Evolutionary conservation across 2,329 filamentous ascomycete genomes (phyloP), one percentile per base, ranked within the genome.

Genomic region (Pestalotiopsis sp.): DNA sequence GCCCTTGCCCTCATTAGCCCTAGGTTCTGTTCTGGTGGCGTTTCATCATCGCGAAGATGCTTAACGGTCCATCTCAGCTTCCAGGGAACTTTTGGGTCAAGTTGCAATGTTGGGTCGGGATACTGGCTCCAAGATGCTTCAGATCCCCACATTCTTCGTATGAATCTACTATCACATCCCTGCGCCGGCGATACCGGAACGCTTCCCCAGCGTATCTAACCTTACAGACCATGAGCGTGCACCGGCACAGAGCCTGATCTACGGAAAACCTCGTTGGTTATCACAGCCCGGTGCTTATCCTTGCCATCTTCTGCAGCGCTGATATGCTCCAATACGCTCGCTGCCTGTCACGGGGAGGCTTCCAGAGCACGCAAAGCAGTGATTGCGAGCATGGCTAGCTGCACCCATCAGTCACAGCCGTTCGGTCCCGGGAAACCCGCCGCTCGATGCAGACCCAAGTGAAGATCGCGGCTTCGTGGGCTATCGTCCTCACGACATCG

Each of bases 101-200:
- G 20, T n/a, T 52, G n/a, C 45, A 52, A 52, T 20, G 31, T 36
- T 36, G 17, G 45, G 45, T 52, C 11, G 45, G n/a, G 45, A 52
- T 52, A n/a, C 14, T n/a, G 45, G 45, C n/a, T 52, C 45, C 45
- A 52, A 52, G 20, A 52, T n/a, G 45, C 45, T 20, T 52, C 45
- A 52, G 31, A 52, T 52, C 45, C 45, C 45, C 45, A 52, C 45
- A 52, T 9, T 52, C 45, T 52, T 52, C n/a, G 45, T 52, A 52
- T 52, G 45, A 52, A 52, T 52, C 45, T 52, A 52, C 45, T 63
- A 38, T 63, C 41, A 52, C n/a, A 66, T 45, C 65, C 65, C 40
- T 41, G 65, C 40, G 36, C 52, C 56, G 65, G 65, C 65, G 31
- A 45, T 66, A 66, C 65, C 65, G 65, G 65, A 66, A 23, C n/a